Base-by-base conservation (phyloP, 2,329 filamentous ascomycete species). In the Aureobasidium sp. region DNA sequence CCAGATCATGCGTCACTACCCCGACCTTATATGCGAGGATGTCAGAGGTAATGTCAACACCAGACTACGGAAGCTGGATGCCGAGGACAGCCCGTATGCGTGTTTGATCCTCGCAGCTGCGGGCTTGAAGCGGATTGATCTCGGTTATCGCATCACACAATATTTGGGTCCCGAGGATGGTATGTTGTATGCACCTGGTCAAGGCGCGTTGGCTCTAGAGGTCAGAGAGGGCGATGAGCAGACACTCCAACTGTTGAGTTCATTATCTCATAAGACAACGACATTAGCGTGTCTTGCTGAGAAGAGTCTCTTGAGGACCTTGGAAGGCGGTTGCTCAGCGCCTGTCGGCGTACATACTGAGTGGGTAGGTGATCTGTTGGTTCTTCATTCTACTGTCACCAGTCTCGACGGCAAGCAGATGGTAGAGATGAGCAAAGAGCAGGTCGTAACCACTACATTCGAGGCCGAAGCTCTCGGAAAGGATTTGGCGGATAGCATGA, bases 271-370 rank as follows among this genome's bases (percentile, higher is more conserved):
- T 70, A 72, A 79, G 65, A 76, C 83, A 59, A 87, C 88, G 0
- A 85, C 84, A 66, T 76, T 91, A 66, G 86, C 88, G 7, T 87
- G 85, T 66, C 78, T 86, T 64, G 89, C 90, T 0, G 92, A 97
- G 78, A 81, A 92, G 54, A 89, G 85, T 68, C 75, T 97, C 64
- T 85, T 97, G 82, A 82, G 91, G 55, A 85, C 85, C n/a, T 79
- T 97, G 8, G 91, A 97, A 73, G 92, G 93, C 62, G 93, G 93
- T 9, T 97, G 92, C 78, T 94, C 89, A 74, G 90, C 96, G 62
- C 92, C 92, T 1, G 90, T 97, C 65, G 92, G 93, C 21, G 91
- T 60, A 2, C 44, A 60, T 8, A 96, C 10, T 87, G 91, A 78
- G 89, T 51, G 57, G 57, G 9, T 29, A n/a, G 57, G 87, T 47